Percentiles rank a stretch among this genome's conserved stretches.
Evolutionary conservation across 345 rosid species (phyloP).

Genomic region (Lenwebbia sp.): DNA sequence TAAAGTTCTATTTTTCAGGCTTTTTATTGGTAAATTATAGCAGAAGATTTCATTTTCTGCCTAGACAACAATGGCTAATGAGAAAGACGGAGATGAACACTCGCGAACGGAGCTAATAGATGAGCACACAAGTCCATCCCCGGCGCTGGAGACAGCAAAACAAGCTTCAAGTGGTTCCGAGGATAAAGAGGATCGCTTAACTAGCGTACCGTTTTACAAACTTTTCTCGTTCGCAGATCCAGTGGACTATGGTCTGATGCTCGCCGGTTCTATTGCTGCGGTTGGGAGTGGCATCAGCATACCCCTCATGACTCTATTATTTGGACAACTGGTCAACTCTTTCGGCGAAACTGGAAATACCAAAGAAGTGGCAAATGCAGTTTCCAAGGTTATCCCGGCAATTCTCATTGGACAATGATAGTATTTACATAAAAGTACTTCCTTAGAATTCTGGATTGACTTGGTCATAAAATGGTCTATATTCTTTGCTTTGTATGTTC

Average conservation of each 20-base stretch:
- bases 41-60: background rate
- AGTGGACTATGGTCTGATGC: conserved; percentile 39
- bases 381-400: conserved; percentile 20
- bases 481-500: background rate
- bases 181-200: conserved; percentile 6
- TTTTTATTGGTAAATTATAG: background rate
- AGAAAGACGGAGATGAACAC: background rate
- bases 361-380: conserved; percentile 19
- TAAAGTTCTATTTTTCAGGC: background rate
- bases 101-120: background rate
- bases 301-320: conserved; percentile 54
- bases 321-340: conserved; percentile 39
- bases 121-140: background rate
- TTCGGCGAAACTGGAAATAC: conserved; percentile 29
- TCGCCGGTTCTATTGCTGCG: conserved; percentile 46
- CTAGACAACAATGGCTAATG: background rate
- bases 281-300: conserved; percentile 44
- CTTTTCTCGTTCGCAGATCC: conserved; percentile 65
- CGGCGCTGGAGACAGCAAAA: background rate
- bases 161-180: background rate
- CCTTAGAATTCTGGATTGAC: no score
- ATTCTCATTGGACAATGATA: background rate
- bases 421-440: no score
- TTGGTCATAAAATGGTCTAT: background rate
- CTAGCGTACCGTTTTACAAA: conserved; percentile 19